Conservation (phyloP, 805 yeast genomes). For the Ogataea pignaliae region DNA sequence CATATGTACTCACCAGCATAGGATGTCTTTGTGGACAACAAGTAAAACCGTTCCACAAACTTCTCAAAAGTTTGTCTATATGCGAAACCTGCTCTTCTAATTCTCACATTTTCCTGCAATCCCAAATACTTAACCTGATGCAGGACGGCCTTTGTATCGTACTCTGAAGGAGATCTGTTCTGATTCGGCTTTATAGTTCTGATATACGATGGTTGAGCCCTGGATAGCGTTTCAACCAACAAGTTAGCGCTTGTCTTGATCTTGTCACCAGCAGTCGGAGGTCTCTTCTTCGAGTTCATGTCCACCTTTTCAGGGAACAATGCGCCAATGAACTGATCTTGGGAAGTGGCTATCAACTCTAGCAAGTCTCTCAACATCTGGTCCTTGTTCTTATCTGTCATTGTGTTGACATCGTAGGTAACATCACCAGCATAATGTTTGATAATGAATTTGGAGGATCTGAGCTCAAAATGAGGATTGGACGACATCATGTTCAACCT, state of each 20-base stretch:
- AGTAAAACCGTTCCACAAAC: constrained; percentile 89
- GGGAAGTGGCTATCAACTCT: constrained; percentile 70
- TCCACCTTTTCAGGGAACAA: constrained; percentile 66
- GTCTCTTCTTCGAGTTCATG: constrained; percentile 66
- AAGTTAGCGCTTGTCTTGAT: constrained; percentile 89
- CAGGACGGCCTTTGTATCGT: constrained; percentile 81
- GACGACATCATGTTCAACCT: constrained; percentile 77
- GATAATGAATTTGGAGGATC: constrained; percentile 81
- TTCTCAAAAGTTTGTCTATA: constrained; percentile 95
- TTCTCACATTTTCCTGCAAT: constrained; percentile 92
- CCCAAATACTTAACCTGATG: constrained; percentile 97
- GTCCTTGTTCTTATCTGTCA: constrained; percentile 97
- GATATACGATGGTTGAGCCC: constrained; percentile 92
- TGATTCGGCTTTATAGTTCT: constrained; percentile 98
- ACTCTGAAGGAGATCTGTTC: constrained; percentile 84
- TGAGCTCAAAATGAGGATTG: constrained; percentile 84
- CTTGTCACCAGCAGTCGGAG: constrained; percentile 95
- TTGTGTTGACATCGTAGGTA: constrained; percentile 78
- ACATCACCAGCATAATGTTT: constrained; percentile 99
- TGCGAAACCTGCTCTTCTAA: constrained; percentile 98
- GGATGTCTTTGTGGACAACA: constrained; percentile 83
- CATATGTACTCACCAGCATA: constrained; percentile 77
- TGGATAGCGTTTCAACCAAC: constrained; percentile 81
- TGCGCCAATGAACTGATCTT: constrained; percentile 54
- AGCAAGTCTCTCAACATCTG: constrained; percentile 84